These are phyloP conservation scores for Auriscalpium microsporum DNA, from an alignment of 768 basidiomycete species.

Conservation along the genomic window DNA sequence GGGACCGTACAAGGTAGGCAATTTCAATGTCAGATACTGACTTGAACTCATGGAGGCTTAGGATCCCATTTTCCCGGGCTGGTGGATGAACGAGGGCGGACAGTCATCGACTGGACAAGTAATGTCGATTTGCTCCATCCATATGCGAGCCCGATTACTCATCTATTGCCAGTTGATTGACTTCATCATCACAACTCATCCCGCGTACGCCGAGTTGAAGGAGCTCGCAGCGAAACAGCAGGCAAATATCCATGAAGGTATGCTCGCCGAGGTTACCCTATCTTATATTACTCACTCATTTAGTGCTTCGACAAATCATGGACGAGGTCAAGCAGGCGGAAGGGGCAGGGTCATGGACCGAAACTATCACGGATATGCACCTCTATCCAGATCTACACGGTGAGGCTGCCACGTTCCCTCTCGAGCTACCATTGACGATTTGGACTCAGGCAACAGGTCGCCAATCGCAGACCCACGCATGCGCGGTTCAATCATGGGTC, in stretches of 20 bases:
- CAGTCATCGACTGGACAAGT: slow-evolving; percentile 98
- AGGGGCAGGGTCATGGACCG: slow-evolving; percentile 55
- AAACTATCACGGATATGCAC: slow-evolving; percentile 84
- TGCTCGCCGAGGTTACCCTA: slow-evolving; percentile 4
- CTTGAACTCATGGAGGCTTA: slow-evolving; percentile 16
- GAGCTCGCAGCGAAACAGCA: slow-evolving; percentile 51
- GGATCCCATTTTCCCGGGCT: slow-evolving; percentile 85
- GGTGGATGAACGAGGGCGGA: slow-evolving; percentile 99
- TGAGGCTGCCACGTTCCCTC: slow-evolving; percentile 19
- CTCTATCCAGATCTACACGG: slow-evolving; percentile 96
- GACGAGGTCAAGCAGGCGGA: slow-evolving; percentile 53
- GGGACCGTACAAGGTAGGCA: slow-evolving; percentile 73
- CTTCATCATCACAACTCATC: slow-evolving; percentile 88
- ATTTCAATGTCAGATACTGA: too few species aligned
- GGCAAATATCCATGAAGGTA: slow-evolving; percentile 52
- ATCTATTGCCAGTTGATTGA: slow-evolving; percentile 63
- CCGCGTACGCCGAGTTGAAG: slow-evolving; percentile 67
- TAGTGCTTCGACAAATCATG: slow-evolving; percentile 69
- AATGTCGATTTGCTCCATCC: slow-evolving; percentile 3
- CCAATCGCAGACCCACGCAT: slow-evolving; percentile 94
- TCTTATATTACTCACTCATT: neutral
- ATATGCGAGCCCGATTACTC: neutral
- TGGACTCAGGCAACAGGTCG: slow-evolving; percentile 75
- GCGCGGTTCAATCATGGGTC: slow-evolving; percentile 85
- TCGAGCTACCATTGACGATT: neutral